Evolutionary conservation across 2,329 filamentous ascomycete genomes (phyloP), one percentile per base, ranked within the genome.

Genomic region (Zalaria sp.): DNA sequence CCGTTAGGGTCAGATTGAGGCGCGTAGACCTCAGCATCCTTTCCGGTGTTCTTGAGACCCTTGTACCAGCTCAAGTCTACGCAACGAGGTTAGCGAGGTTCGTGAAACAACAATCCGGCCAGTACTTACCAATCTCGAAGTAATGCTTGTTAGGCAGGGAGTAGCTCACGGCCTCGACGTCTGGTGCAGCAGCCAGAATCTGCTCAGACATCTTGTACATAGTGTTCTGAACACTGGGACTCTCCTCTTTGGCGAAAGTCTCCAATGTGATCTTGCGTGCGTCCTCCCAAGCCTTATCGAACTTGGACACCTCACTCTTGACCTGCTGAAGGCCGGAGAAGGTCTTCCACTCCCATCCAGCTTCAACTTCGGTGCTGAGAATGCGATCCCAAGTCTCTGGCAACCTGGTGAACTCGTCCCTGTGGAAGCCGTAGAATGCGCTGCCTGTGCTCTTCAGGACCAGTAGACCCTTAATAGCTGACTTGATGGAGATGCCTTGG

Each of bases 171-270:
- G 72, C 70, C 36, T 81, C 75, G 25, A 87, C 74, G 48, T 79
- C 69, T 9, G 86, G 81, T 25, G 79, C 83, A 25, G 71, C 76
- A 5, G 75, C 81, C 41, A 98, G 70, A 51, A 98, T 94, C 61
- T 81, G 70, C 61, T 89, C 82, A 53, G 76, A 79, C 89, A 98
- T 98, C 71, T 95, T 93, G 71, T 95, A 98, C 91, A 98, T 96
- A 46, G 89, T 96, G 54, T 80, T 81, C 67, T 98, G 91, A 25
- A 98, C 91, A 54, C 85, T 93, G 37, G 91, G 84, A 55, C 85
- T 93, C 57, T 87, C 72, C 57, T 98, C 88, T 57, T 81, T 76
- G 35, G 91, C 89, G 56, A 98, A 98, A 0, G 79, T 83, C 66
- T 83, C 83, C 61, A 95, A 72, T n/a, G 88, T 95, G 59, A 93